These are phyloP conservation scores for Candida tibetensis DNA, from an alignment of 805 yeast species.

Conservation along the genomic window DNA sequence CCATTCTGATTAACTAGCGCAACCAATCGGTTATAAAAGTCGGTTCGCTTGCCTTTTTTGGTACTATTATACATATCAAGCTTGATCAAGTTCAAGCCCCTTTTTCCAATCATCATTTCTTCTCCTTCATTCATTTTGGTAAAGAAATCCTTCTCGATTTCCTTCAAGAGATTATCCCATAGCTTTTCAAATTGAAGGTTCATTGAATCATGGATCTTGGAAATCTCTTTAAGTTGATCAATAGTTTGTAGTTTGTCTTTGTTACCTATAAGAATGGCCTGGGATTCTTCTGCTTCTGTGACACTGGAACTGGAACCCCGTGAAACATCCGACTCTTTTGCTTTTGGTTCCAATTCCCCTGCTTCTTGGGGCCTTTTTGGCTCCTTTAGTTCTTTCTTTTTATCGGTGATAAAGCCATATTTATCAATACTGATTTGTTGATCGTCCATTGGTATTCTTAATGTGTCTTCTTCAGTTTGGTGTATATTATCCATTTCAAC, in stretches of 20 bases:
- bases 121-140: constrained; percentile 7
- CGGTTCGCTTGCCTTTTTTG: background rate
- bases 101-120: constrained; percentile 33
- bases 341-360: constrained; percentile 10
- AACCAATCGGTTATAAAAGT: constrained; percentile 11
- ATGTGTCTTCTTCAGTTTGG: background rate
- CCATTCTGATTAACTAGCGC: constrained; percentile 41
- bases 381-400: background rate
- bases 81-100: constrained; percentile 34
- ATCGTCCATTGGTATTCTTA: background rate
- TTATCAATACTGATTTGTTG: constrained; percentile 35
- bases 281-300: constrained; percentile 3
- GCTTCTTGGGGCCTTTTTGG: background rate
- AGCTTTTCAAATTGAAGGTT: constrained; percentile 35
- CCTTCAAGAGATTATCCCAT: constrained; percentile 47
- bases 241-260: constrained; percentile 13
- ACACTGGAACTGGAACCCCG: background rate
- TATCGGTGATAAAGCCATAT: constrained; percentile 46
- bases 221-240: constrained; percentile 34
- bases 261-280: constrained; percentile 14
- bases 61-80: constrained; percentile 10
- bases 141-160: constrained; percentile 23
- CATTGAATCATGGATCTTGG: constrained; percentile 43
- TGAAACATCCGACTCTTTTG: constrained; percentile 12
- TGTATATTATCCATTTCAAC: constrained; percentile 41